A percentile compares a stretch with the other conserved stretches of the same genome.
Evolutionary conservation across 2,329 filamentous ascomycete genomes (phyloP).

Genomic region (Stagonosporopsis rhizophila): DNA sequence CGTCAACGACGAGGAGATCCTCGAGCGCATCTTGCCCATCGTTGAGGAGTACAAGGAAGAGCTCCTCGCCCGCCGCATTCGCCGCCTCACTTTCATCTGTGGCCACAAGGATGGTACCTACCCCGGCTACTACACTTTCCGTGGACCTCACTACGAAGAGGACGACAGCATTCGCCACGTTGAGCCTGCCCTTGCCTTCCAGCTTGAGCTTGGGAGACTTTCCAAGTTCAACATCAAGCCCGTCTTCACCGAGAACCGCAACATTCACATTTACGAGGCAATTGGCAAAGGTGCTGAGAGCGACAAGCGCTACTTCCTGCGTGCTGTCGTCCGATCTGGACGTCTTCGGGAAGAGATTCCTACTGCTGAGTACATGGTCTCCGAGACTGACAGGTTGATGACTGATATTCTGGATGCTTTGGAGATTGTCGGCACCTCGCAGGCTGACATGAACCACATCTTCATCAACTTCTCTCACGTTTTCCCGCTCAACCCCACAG

Average conservation of each 20-base stretch:
- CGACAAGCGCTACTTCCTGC: conserved; percentile 98
- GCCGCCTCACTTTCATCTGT: conserved; percentile 94
- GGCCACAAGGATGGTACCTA: conserved; percentile 93
- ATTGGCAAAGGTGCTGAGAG: conserved; percentile 93
- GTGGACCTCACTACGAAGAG: conserved; percentile 86
- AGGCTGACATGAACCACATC: conserved; percentile 99
- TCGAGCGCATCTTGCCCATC: conserved; percentile 76
- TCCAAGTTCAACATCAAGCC: conserved; percentile 98
- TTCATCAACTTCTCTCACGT: conserved; percentile 99
- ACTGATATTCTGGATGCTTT: conserved; percentile 97
- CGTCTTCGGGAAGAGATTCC: conserved; percentile 96
- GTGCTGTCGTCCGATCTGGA: conserved; percentile 91
- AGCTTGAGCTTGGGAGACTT: conserved; percentile 92
- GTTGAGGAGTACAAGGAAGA: conserved; percentile 85
- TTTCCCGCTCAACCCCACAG: conserved; percentile 86
- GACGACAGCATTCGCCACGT: conserved; percentile 96
- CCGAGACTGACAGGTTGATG: conserved; percentile 94
- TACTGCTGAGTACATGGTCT: conserved; percentile 97
- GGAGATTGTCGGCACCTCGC: conserved; percentile 99
- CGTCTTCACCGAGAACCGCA: conserved; percentile 98
- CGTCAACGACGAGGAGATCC: conserved; percentile 79
- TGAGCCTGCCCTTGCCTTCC: conserved; percentile 96
- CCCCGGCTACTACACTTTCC: conserved; percentile 98
- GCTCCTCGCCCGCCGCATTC: conserved; percentile 78
- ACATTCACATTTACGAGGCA: conserved; percentile 98